Evolutionary conservation across 148 eudicot species (phyloP), one percentile per base, ranked within the genome.

Genomic region (Persicaria maculosa): DNA sequence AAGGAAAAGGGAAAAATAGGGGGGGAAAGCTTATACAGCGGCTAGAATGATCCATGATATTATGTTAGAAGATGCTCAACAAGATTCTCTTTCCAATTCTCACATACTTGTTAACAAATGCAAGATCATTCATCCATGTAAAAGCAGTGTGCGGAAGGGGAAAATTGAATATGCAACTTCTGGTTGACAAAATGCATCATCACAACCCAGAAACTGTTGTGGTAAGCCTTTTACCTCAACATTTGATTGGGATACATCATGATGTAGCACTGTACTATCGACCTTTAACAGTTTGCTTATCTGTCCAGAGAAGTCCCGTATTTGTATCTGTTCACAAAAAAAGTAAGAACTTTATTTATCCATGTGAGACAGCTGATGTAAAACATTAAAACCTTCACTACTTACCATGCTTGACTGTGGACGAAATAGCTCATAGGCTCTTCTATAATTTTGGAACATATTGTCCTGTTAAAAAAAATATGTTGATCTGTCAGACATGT

Each of bases 231-330:
- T 78, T 76, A 93, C 96, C 92, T 86, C 97, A 80, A 78, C 86
- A 81, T 79, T 76, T 36, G 73, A 77, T 74, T 50, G 82, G 71
- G 19, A 74, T 17, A 75, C 67, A 78, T 72, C 73, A 78, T 64
- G 79, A 64, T 72, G 59, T 45, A 84, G 74, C 46, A 75, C 50
- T 25, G 47, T 59, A 71, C 72, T 57, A 47, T 76, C 86, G 47
- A 76, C 84, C 19, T 76, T 48, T 50, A 84, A 74, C 44, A 88
- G 71, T 45, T 86, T 83, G 73, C 81, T 77, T 75, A 83, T 86
- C 81, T 86, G 89, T 64, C 94, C 94, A 59, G 94, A 91, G 83
- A 86, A 89, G 80, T 93, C 97, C 94, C 93, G 89, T 31, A 93
- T 84, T 74, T 77, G 77, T 68, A 86, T 79, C 98, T 91, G 85